Base-by-base conservation (phyloP, 2,329 filamentous ascomycete species). In the Colletotrichum neosansevieriae region DNA sequence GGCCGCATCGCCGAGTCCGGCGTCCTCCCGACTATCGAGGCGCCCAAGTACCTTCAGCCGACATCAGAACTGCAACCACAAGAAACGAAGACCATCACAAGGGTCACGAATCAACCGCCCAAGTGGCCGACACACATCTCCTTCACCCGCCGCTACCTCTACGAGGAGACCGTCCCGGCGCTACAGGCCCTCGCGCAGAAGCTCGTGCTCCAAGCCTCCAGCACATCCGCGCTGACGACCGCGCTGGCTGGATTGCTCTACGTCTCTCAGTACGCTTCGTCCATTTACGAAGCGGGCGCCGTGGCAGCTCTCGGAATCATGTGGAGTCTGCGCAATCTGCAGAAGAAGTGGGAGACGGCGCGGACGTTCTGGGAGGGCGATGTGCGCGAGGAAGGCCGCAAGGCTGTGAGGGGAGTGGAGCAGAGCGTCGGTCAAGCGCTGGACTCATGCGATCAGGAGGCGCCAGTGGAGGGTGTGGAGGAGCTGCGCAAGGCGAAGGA, bases 91-190 rank as follows among this genome's bases (percentile, higher is more conserved):
- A 49, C 63, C 1, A 17, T 47, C 10, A 65, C 40, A 10, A 57
- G 54, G 7, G 36, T 60, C 70, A 72, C 56, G 49, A 72, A 74
- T 6, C 50, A 59, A 42, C 62, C 42, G 21, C 63, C 57, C 32
- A 87, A 85, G 29, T 97, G 92, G 93, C 93, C 91, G 1, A 86
- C 88, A 2, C 89, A 93, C 66, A 95, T 98, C 68, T 83, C 91
- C 13, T 85, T 87, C 29, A 90, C 91, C 7, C 88, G 94, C n/a
- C 82, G 85, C 40, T 88, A 89, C 71, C 85, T 94, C 2, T 84
- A 89, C 47, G 80, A 84, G n/a, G 85, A 88, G 68, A 92, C 90
- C 0, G 85, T 94, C 2, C 90, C 91, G 2, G 88, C 89, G 1
- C 82, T 94, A 3, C 92, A 94, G 74, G 89, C 91, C 1, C 82